These are phyloP conservation scores for Fusarium mundagurra DNA, from an alignment of 2,329 filamentous ascomycete genomes.

Conservation along the genomic window DNA sequence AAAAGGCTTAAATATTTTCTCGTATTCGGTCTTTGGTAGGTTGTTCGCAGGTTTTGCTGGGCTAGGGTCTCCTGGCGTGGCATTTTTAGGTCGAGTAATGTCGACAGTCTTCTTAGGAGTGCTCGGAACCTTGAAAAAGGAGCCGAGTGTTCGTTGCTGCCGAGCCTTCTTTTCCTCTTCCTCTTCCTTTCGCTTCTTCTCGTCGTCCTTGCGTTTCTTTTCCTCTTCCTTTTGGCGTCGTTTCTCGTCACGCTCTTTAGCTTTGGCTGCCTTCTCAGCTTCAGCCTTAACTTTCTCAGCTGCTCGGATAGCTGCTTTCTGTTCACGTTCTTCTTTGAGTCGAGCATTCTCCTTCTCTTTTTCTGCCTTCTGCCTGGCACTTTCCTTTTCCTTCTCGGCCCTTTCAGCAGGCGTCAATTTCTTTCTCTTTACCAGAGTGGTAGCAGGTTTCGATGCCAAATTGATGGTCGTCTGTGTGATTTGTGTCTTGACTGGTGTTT, in stretches of 20 bases:
- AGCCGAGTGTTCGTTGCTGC: slow-evolving; percentile 57
- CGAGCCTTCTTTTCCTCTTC: slow-evolving; percentile 63
- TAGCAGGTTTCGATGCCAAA: slow-evolving; percentile 34
- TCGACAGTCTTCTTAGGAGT: slow-evolving; percentile 55
- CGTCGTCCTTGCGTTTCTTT: slow-evolving; percentile 52
- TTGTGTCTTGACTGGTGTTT: slow-evolving; percentile 45
- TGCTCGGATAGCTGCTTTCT: slow-evolving; percentile 42
- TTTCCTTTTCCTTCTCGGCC: slow-evolving; percentile 50
- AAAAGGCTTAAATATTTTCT: slow-evolving; percentile 82
- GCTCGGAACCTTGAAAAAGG: slow-evolving; percentile 56
- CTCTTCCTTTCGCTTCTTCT: slow-evolving; percentile 58
- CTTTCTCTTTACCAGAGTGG: slow-evolving; percentile 53
- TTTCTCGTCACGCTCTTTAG: slow-evolving; percentile 53
- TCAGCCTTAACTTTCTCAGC: slow-evolving; percentile 45
- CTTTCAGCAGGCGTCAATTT: slow-evolving; percentile 55
- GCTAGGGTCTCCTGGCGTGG: slow-evolving; percentile 44
- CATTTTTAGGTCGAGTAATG: slow-evolving; percentile 43
- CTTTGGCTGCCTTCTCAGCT: slow-evolving; percentile 51
- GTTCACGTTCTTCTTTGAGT: slow-evolving; percentile 50
- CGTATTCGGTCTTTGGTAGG: slow-evolving; percentile 62
- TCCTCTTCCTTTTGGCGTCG: slow-evolving; percentile 50
- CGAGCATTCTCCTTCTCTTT: slow-evolving; percentile 53
- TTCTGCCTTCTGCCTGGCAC: slow-evolving; percentile 47
- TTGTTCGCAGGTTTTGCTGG: slow-evolving; percentile 23
- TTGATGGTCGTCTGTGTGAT: slow-evolving; percentile 2